Conservation (phyloP, 257 asterid species). For the Plantago elongata region DNA sequence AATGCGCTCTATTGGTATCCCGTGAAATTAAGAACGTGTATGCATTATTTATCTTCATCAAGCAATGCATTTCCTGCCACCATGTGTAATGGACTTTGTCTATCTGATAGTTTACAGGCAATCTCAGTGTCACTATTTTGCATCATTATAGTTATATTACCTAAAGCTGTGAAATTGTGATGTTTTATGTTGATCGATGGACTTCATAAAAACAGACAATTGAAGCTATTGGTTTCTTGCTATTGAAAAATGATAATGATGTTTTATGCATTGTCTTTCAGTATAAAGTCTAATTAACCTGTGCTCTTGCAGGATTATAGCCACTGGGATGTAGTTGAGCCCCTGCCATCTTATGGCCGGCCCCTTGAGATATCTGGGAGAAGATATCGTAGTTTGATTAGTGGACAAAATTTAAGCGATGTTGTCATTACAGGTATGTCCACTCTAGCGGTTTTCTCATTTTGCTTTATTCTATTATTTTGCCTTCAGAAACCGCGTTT, state of each 20-base stretch:
- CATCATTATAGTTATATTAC: not conserved
- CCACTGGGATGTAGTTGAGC: slow-evolving; percentile 68
- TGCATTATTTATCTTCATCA: not conserved
- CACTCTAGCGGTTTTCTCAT: not conserved
- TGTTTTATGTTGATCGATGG: not conserved
- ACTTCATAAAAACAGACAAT: no score
- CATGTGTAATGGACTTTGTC: not conserved
- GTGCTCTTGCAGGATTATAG: slow-evolving; percentile 40
- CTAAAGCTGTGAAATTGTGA: not conserved
- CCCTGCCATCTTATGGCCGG: slow-evolving; percentile 73
- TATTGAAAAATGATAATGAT: no score
- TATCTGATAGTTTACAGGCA: not conserved
- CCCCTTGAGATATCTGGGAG: slow-evolving; percentile 52
- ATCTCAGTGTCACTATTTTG: not conserved
- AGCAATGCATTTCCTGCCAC: not conserved
- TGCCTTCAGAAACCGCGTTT: not conserved
- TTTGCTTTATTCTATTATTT: not conserved
- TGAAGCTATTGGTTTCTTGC: no score
- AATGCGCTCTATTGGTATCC: no score
- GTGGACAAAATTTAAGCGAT: slow-evolving; percentile 53
- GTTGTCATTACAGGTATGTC: slow-evolving; percentile 64
- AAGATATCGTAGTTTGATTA: slow-evolving; percentile 69
- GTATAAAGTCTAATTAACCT: no score
- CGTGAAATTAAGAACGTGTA: not conserved
- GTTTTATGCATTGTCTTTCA: no score